A percentile compares a stretch with the other conserved stretches of the same genome.
Conservation (phyloP, 2,329 filamentous ascomycete species). For the Xylaria sp. region DNA sequence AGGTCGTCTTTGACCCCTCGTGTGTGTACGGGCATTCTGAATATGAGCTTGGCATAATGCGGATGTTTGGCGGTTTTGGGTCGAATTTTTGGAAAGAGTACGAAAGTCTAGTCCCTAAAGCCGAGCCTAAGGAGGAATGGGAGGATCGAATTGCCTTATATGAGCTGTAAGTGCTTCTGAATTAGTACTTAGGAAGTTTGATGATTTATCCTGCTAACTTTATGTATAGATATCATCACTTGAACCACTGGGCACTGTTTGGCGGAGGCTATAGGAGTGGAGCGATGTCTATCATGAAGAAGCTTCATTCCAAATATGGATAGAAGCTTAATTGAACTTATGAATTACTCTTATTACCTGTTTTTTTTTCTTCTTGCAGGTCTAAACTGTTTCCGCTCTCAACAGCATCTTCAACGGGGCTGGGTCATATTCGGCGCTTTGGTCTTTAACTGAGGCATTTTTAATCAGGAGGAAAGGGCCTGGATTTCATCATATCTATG, state of each 20-base stretch:
- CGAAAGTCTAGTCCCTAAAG: conserved; percentile 77
- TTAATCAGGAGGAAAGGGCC: neutral
- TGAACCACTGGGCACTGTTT: conserved; percentile 90
- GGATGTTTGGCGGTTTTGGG: conserved; percentile 93
- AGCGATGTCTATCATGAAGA: conserved; percentile 83
- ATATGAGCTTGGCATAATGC: conserved; percentile 94
- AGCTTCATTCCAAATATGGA: conserved; percentile 77
- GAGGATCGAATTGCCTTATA: conserved; percentile 85
- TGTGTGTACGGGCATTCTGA: conserved; percentile 87
- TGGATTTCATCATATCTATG: neutral
- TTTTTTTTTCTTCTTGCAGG: neutral
- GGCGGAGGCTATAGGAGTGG: conserved; percentile 80
- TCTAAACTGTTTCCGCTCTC: neutral
- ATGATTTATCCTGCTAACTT: conserved; percentile 19
- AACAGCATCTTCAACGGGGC: neutral
- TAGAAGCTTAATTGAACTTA: conserved; percentile 32
- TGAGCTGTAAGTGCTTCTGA: conserved; percentile 72
- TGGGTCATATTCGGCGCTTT: neutral
- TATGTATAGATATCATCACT: conserved; percentile 77
- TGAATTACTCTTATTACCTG: neutral
- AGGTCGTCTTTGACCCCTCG: conserved; percentile 85
- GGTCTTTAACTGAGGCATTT: neutral
- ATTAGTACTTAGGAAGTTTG: neutral
- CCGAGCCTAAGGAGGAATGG: conserved; percentile 84
- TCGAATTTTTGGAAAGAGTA: conserved; percentile 80